Base-by-base conservation (phyloP, 306 rosid genomes). In the Geum urbanum region DNA sequence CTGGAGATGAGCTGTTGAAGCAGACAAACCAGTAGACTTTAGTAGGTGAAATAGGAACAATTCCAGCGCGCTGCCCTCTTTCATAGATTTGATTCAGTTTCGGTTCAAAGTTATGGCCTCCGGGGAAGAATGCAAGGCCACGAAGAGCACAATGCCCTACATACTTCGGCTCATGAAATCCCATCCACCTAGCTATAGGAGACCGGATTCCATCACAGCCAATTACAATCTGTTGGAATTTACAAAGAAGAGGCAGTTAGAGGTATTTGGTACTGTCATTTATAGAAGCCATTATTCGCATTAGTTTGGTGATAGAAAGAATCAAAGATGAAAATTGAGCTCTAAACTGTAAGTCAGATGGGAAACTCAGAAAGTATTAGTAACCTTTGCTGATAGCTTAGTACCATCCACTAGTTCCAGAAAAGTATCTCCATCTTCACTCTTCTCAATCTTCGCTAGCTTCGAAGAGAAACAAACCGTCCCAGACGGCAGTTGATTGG, bases 21-120 rank as follows among this genome's bases (percentile, higher is more conserved):
- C 97, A 92, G 88, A 92, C 60, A 64, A 92, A 90, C 98, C 98
- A 90, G 84, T 90, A 90, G 49, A 92, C 96, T 84, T 85, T 90
- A 40, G 97, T 82, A 5, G 86, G 78, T 76, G 98, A 92, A 81
- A 92, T 87, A 45, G 96, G 97, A 70, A 90, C 91, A 72, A 74
- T 88, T 22, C 89, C 97, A 1, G 96, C 98, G 3, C 97, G 90
- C 75, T 86, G 67, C 8, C 98, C 97, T 80, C 80, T 84, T 69
- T 96, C 91, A 6, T 92, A 88, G 69, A 88, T 64, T 70, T 92
- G 86, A 69, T 79, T 92, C 72, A 90, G 86, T 65, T 55, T 86
- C 46, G 89, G 82, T 69, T 72, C 80, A 60, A 63, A 85, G 32
- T 92, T 88, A 47, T 92, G 98, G 40, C 90, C 97, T 8, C 79